Percentiles rank a stretch among this genome's conserved stretches.
Conservation (phyloP, 768 basidiomycete genomes). For the Macrolepiota dolichaula region DNA sequence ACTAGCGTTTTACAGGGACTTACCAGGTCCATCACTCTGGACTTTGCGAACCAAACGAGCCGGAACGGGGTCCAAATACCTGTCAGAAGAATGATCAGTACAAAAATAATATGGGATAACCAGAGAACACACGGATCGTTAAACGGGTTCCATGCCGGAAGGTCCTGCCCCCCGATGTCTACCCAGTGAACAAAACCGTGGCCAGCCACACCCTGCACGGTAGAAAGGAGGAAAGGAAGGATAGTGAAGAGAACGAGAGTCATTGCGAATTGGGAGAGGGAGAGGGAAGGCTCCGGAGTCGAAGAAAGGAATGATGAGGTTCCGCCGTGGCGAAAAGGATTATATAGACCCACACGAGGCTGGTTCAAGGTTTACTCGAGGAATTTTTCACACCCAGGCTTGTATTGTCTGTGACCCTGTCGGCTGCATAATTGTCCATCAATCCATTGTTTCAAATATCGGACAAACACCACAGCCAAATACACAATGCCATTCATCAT, state of each 20-base stretch:
- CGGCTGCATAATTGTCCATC: background rate
- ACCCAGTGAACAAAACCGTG: slow-evolving; percentile 36
- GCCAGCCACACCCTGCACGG: slow-evolving; percentile 17
- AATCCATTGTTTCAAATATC: background rate
- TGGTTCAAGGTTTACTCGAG: slow-evolving; percentile 10
- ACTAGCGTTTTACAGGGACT: background rate
- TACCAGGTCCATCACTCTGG: slow-evolving; percentile 31
- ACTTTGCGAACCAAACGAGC: slow-evolving; percentile 30
- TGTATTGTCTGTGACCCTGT: background rate
- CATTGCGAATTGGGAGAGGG: slow-evolving; percentile 92
- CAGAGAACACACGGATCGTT: slow-evolving; percentile 30
- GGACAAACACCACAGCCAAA: background rate
- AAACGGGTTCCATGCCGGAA: slow-evolving; percentile 37
- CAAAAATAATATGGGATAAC: background rate
- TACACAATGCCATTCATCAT: background rate
- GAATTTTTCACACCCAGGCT: background rate
- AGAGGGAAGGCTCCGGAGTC: slow-evolving; percentile 65
- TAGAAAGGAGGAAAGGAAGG: slow-evolving; percentile 18
- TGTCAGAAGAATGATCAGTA: slow-evolving; percentile 14
- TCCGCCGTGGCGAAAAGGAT: slow-evolving; percentile 29
- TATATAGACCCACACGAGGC: slow-evolving; percentile 8
- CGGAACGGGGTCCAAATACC: slow-evolving; percentile 24
- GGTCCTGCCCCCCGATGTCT: slow-evolving; percentile 24
- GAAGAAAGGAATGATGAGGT: slow-evolving; percentile 60
- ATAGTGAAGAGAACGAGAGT: slow-evolving; percentile 10